phyloP scores from a whole-genome alignment of 129 eudicot species.

The Escallonia rubra region DNA sequence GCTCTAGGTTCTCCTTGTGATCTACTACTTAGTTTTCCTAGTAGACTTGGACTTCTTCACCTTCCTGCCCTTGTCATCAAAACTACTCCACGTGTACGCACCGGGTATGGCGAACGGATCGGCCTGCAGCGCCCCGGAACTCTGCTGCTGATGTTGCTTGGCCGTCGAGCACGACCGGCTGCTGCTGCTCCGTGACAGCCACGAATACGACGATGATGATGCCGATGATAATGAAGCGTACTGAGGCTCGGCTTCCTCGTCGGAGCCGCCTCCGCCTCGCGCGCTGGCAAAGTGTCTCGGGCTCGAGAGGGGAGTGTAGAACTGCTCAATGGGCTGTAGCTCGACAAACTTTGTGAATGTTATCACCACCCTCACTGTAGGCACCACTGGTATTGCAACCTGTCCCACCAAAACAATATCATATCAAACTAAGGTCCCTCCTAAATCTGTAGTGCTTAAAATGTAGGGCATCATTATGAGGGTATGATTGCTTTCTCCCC shows the following conservation, averaged over 20 bases:
- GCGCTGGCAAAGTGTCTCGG: slow-evolving; percentile 39
- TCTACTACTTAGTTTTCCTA: slow-evolving; percentile 48
- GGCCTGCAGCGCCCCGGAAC: not conserved
- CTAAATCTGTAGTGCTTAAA: no score
- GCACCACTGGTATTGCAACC: slow-evolving; percentile 95
- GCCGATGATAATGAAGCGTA: slow-evolving; percentile 21
- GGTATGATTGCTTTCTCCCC: no score
- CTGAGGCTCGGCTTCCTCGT: slow-evolving; percentile 20
- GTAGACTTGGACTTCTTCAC: slow-evolving; percentile 67
- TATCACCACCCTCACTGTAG: slow-evolving; percentile 84
- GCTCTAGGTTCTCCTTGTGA: not conserved
- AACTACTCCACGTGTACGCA: slow-evolving; percentile 80
- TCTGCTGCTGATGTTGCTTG: slow-evolving; percentile 21
- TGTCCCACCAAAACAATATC: slow-evolving; percentile 21
- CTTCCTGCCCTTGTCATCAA: slow-evolving; percentile 59
- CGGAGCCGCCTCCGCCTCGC: slow-evolving; percentile 7
- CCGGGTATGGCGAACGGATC: slow-evolving; percentile 77
- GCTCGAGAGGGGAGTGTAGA: slow-evolving; percentile 83
- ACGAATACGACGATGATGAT: slow-evolving; percentile 28
- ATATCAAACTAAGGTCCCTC: no score
- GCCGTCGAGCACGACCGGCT: slow-evolving; percentile 23
- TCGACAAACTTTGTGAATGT: slow-evolving; percentile 90
- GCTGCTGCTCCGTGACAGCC: slow-evolving; percentile 46
- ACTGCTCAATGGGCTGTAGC: slow-evolving; percentile 61
- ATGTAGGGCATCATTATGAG: no score